Base-by-base conservation (phyloP, 176 grass and related monocot species). In the Rhynchospora breviuscula region DNA sequence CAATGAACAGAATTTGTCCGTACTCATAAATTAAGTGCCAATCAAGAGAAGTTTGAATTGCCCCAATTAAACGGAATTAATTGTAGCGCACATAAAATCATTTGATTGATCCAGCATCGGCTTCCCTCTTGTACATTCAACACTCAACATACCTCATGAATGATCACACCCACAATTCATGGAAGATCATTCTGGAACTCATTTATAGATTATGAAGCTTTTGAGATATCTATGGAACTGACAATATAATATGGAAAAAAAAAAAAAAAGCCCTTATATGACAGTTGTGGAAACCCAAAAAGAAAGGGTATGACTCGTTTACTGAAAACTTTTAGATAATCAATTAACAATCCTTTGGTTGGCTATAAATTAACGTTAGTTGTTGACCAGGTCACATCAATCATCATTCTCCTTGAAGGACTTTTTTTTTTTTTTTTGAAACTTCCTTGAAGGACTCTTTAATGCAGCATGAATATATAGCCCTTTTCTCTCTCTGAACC, bases 281-380 rank as follows among this genome's bases (percentile, higher is more conserved):
- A 82, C 45, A 26, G 61, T 82, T 82, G 59, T 49, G 58, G 61
- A 82, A 82, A 82, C 35, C 80, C 80, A 82, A 82, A 62, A 81
- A 59, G 25, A 63, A 66, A 82, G 49, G 43, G 49, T 19, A 67
- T 51, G 45, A 21, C 29, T 52, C 51, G 22, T 78, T 78, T 78
- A 57, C 23, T 78, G 56, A 33, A 74, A 65, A 51, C 12, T 22
- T 82, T 31, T 29, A 67, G 10, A 44, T 82, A 10, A 66, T 82
- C 62, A 63, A 66, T 82, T 21, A 45, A 45, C 8, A 15, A 57
- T 63, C 18, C 10, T 63, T 23, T 40, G 35, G 4, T 8, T 64
- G 58, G 56, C 79, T 63, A 81, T 81, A 63, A 81, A 40, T 40
- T 40, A 40, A 64, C 44, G 12, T 82, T 82, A 18, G 80, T 53